Evolutionary conservation across 2,329 filamentous ascomycete species (phyloP).

Genomic region (Colletotrichum euphorbiae): DNA sequence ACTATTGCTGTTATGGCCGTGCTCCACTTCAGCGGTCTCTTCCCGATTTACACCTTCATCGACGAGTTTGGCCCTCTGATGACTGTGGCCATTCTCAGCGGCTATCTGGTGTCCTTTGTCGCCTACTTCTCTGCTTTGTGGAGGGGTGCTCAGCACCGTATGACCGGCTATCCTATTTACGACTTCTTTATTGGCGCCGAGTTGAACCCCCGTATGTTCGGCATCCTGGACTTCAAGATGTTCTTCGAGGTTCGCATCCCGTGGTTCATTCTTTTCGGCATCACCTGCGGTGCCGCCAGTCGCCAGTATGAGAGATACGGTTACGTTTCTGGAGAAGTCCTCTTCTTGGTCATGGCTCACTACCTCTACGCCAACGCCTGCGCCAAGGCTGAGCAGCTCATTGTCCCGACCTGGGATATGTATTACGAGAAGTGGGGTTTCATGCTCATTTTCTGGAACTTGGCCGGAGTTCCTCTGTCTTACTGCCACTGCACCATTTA

Average conservation of each 20-base stretch:
- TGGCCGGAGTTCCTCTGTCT: slow-evolving; percentile 88
- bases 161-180: slow-evolving; percentile 88
- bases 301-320: slow-evolving; percentile 88
- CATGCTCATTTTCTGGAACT: slow-evolving; percentile 98
- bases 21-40: slow-evolving; percentile 85
- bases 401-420: slow-evolving; percentile 94
- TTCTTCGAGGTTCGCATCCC: slow-evolving; percentile 94
- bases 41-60: slow-evolving; percentile 90
- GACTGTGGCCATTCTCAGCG: slow-evolving; percentile 91
- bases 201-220: slow-evolving; percentile 83
- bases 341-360: slow-evolving; percentile 88
- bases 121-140: slow-evolving; percentile 88
- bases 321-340: slow-evolving; percentile 86
- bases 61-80: slow-evolving; percentile 96
- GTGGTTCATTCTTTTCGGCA: slow-evolving; percentile 89
- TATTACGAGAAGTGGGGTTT: slow-evolving; percentile 98
- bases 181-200: slow-evolving; percentile 96
- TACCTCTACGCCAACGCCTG: slow-evolving; percentile 94
- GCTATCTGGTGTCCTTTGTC: slow-evolving; percentile 83
- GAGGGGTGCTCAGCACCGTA: slow-evolving; percentile 88
- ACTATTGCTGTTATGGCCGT: slow-evolving; percentile 78
- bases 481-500: slow-evolving; percentile 96
- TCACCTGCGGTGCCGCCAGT: slow-evolving; percentile 80
- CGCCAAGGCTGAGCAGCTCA: slow-evolving; percentile 91
- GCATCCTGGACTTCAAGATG: slow-evolving; percentile 94